Evolutionary conservation across 306 rosid genomes (phyloP), one percentile per base, ranked within the genome.

Genomic region (Purshia tridentata): DNA sequence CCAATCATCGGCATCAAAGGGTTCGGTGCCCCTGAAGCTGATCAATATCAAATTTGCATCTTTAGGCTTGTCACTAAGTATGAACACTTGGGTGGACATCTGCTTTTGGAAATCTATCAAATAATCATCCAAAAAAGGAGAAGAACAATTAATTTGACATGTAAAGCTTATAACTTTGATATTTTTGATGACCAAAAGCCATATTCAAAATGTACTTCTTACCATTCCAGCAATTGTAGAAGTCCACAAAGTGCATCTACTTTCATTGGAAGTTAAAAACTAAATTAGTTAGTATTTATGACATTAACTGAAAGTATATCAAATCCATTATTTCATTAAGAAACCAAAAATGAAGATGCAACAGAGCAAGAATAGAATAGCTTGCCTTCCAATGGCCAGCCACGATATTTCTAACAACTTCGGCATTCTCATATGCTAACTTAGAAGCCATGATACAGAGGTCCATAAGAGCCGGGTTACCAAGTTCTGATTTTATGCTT

Each of bases 11-110:
- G 93, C 88, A 75, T 84, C 86, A 76, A 89, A 89, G 70, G 85
- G 96, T 42, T 89, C 96, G 12, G 93, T 89, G 46, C 96, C 96
- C 81, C 91, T 73, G 78, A 92, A 92, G 85, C 90, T 84, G 78
- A 92, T 70, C 70, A 88, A 53, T 80, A 92, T 85, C 66, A 92
- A 74, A 70, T 88, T 84, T 40, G 97, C 93, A 71, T 82, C 91
- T 78, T 74, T 76, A 50, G 85, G 70, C 81, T 92, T 89, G 82
- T 92, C 93, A 37, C 78, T 79, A 11, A 92, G 81, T 42, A 89
- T 84, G 81, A 86, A 89, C 83, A 85, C 88, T 73, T 90, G 90
- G 42, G 90, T 86, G 6, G 83, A 78, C 81, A 16, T 58, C 76
- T 85, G 72, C 81, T 84, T 82, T 67, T 83, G 80, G 78, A 76